Percentiles rank a stretch among this genome's conserved stretches.
Evolutionary conservation across 2,329 filamentous ascomycete species (phyloP).

Genomic region (Didymella sp.): DNA sequence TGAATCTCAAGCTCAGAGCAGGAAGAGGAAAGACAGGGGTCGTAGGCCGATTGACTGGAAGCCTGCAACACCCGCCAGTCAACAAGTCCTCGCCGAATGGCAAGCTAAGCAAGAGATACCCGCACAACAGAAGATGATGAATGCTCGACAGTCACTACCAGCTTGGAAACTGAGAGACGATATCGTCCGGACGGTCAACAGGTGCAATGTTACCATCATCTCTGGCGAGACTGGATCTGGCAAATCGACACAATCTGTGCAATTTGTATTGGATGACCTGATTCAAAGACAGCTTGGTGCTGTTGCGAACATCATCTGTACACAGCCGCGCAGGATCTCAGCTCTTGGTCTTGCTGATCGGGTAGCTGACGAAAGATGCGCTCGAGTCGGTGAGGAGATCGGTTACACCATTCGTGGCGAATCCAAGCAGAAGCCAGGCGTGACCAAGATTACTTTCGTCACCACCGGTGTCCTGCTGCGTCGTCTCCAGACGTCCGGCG

Average conservation of each 20-base stretch:
- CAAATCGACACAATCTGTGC: conserved; percentile 95
- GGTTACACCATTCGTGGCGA: conserved; percentile 93
- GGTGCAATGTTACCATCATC: conserved; percentile 91
- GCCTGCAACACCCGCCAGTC: conserved; percentile 63
- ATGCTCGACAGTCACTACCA: conserved; percentile 75
- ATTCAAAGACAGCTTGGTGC: conserved; percentile 77
- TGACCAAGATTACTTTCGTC: conserved; percentile 92
- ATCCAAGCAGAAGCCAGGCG: conserved; percentile 71
- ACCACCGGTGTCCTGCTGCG: conserved; percentile 93
- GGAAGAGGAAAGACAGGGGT: conserved; percentile 29
- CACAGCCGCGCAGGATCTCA: conserved; percentile 92
- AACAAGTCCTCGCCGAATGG: conserved; percentile 70
- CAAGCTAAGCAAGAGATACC: conserved; percentile 68
- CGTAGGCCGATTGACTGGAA: conserved; percentile 68
- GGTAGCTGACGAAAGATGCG: conserved; percentile 90
- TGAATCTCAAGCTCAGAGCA: conserved; percentile 24
- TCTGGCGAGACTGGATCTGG: conserved; percentile 96
- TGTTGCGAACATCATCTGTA: conserved; percentile 89
- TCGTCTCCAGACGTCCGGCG: conserved; percentile 88
- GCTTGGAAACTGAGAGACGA: conserved; percentile 84
- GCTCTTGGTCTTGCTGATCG: conserved; percentile 92
- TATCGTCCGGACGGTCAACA: conserved; percentile 76
- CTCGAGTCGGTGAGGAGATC: conserved; percentile 81
- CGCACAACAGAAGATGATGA: conserved; percentile 76
- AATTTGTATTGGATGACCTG: conserved; percentile 92